Base-by-base conservation (phyloP, 305 asterid genomes). In the Fraxinus sp. region DNA sequence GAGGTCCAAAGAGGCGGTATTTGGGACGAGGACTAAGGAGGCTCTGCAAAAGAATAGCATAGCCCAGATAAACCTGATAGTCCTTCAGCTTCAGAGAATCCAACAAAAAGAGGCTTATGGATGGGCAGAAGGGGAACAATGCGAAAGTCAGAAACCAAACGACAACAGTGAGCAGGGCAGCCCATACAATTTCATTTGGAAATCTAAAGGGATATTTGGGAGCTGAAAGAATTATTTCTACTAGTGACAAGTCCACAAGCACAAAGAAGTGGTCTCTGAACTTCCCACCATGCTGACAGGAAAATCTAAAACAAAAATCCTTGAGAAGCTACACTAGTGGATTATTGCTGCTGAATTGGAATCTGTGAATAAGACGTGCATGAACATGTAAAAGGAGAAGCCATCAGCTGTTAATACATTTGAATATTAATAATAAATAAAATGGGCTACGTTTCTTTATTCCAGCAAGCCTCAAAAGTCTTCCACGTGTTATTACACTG, bases 241-340 rank as follows among this genome's bases (percentile, higher is more conserved):
- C 64, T 76, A 82, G 77, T 77, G 33, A 39, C 57, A 62, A 39
- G 68, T 52, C 78, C 14, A 78, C 32, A 18, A 66, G 68, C 77
- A 77, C 59, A 5, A 80, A 5, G 83, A 87, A 88, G 20, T 74
- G 64, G 3, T 77, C 84, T 8, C 77, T 28, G 80, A 77, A 62
- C 79, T 77, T 70, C 91, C 88, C 37, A 82, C 2, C 59, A 64
- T 87, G 90, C 83, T 90, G 83, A 64, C 75, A 8, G 39, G 3
- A 5, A 36, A 36, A 1, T 5, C 39, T 1, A 5, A 36, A 4
- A 36, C 1, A 36, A 5, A 35, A 6, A 36, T 5, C 39, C 3
- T 36, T 1, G 1, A 5, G 8, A 36, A 36, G 39, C 39, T 36
- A 36, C 4, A 36, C 39, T 4, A 6, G 39, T 36, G 37, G 37